These are phyloP conservation scores for Rhinocladiella mackenziei DNA, from an alignment of 2,329 filamentous ascomycete species.

Conservation along the genomic window DNA sequence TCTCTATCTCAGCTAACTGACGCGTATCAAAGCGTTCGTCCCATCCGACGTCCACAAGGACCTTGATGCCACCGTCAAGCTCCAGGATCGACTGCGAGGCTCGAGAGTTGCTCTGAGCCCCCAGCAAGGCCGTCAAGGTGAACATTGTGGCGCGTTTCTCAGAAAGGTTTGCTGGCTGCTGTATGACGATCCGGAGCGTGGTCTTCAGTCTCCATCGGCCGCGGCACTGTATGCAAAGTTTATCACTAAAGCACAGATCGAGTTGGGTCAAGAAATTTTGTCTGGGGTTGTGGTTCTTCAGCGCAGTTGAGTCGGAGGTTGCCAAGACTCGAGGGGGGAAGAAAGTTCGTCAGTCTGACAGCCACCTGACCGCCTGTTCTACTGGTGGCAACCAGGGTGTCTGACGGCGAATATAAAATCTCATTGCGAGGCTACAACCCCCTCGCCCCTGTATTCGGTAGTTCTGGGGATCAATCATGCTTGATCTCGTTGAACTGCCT, in stretches of 20 bases:
- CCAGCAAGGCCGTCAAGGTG: conserved; percentile 87
- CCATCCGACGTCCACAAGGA: conserved; percentile 93
- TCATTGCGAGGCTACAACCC: not conserved
- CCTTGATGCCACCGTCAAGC: conserved; percentile 93
- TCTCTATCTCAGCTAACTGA: conserved; percentile 83
- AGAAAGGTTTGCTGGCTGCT: not conserved
- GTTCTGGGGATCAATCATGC: too few relatives aligned
- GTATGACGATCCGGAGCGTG: not conserved
- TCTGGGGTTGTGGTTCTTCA: too few relatives aligned
- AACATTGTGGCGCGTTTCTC: conserved; percentile 63
- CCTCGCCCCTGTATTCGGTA: too few relatives aligned
- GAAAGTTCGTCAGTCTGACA: too few relatives aligned
- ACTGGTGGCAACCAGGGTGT: too few relatives aligned
- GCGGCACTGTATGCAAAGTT: too few relatives aligned
- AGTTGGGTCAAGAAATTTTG: too few relatives aligned
- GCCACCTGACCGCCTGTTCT: too few relatives aligned
- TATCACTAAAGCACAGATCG: too few relatives aligned
- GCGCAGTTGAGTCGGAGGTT: too few relatives aligned
- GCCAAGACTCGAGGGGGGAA: too few relatives aligned
- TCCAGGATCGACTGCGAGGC: conserved; percentile 95
- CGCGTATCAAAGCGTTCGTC: conserved; percentile 82
- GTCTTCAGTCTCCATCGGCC: conserved; percentile 6
- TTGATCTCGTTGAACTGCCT: too few relatives aligned
- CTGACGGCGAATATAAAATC: not conserved
- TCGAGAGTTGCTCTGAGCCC: conserved; percentile 72